These are phyloP conservation scores for Coemansia linderi DNA, from an alignment of 371 early-diverging fungal species.

Conservation along the genomic window DNA sequence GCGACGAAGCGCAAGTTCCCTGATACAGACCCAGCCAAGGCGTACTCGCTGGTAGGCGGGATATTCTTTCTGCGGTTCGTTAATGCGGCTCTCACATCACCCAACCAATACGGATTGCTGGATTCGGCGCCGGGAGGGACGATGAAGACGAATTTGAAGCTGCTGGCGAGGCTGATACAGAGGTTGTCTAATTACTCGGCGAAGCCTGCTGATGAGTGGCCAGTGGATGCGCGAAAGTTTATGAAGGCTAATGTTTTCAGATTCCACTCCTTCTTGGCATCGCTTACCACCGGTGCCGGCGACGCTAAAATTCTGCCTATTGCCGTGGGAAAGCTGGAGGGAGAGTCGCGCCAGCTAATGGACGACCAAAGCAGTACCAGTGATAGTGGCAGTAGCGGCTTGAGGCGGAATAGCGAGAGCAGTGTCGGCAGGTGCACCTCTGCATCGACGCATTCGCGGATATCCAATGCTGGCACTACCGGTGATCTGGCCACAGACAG, in stretches of 20 bases:
- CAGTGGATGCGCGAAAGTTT: slow-evolving; percentile 35
- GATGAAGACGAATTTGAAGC: slow-evolving; percentile 39
- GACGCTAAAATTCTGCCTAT: neutral
- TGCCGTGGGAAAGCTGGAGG: neutral
- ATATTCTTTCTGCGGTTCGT: slow-evolving; percentile 48
- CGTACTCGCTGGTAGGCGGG: slow-evolving; percentile 45
- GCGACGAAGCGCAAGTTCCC: slow-evolving; percentile 37
- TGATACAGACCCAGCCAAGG: slow-evolving; percentile 22
- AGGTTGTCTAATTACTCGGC: slow-evolving; percentile 42
- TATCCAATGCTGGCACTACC: neutral
- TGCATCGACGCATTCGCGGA: neutral
- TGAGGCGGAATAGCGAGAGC: neutral
- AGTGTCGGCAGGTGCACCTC: neutral
- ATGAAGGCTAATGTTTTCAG: slow-evolving; percentile 25
- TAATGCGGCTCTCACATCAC: slow-evolving; percentile 44
- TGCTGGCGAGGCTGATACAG: slow-evolving; percentile 43
- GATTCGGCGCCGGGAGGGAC: slow-evolving; percentile 14
- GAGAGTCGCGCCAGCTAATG: neutral
- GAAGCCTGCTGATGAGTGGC: slow-evolving; percentile 44
- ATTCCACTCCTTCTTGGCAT: slow-evolving; percentile 30
- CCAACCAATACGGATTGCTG: slow-evolving; percentile 39
- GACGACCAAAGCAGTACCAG: slow-evolving; percentile 2
- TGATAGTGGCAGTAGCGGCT: slow-evolving; percentile 2
- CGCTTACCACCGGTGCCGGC: slow-evolving; percentile 19
- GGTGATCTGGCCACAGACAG: neutral